phyloP scores from a whole-genome alignment of 2,329 filamentous ascomycete genomes.

The Fusarium siculi region DNA sequence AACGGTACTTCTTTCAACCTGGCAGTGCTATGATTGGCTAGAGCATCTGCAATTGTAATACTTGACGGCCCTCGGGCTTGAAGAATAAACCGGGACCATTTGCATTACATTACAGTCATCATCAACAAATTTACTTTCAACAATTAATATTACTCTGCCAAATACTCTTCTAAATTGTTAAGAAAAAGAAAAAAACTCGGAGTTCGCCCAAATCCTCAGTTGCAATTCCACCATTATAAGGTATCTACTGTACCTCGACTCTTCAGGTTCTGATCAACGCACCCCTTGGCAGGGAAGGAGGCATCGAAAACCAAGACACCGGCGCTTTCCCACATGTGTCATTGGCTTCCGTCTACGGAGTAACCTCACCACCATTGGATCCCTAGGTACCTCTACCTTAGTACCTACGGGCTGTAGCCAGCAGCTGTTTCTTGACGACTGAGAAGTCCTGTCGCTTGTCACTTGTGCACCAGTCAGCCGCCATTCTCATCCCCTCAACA shows the following conservation, averaged over 20 bases:
- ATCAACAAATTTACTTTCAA: not conserved
- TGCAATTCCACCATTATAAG: not conserved
- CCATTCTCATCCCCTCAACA: conserved; percentile 18
- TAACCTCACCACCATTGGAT: conserved; percentile 14
- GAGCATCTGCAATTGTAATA: not conserved
- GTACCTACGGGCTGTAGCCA: not conserved
- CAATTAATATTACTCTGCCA: not conserved
- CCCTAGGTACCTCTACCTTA: not conserved
- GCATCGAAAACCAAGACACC: conserved; percentile 27
- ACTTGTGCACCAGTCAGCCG: conserved; percentile 16
- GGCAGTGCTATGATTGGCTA: conserved; percentile 21
- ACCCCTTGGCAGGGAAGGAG: conserved; percentile 12
- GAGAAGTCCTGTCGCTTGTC: conserved; percentile 3
- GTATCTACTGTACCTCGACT: not conserved
- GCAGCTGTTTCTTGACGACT: conserved; percentile 9
- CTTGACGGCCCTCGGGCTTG: not conserved
- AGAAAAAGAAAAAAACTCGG: not conserved
- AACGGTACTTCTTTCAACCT: conserved; percentile 1
- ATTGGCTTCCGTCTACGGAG: conserved; percentile 17
- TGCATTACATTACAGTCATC: not conserved
- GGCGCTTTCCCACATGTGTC: conserved; percentile 28
- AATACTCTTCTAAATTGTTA: not conserved
- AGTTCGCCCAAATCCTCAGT: not conserved
- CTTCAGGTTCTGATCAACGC: not conserved
- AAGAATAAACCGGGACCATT: not conserved